Conservation (phyloP, 345 rosid genomes). For the Luvunga scandens region DNA sequence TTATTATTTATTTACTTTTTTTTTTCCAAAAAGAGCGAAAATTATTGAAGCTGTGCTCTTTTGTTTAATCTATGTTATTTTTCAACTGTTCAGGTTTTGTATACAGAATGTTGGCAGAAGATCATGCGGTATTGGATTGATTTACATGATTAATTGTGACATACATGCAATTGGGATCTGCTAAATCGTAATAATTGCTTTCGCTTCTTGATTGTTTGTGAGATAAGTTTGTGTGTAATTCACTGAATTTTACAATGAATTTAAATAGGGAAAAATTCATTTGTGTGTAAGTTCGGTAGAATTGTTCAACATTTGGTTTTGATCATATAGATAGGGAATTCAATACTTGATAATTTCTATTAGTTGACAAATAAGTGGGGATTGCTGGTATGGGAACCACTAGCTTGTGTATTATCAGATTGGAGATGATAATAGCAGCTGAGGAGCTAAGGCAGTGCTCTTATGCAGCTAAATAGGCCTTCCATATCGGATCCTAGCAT, state of each 20-base stretch:
- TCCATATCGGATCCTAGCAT: conserved; percentile 15
- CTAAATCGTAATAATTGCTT: background rate
- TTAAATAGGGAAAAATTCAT: background rate
- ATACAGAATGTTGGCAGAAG: conserved; percentile 11
- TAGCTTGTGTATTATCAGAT: background rate
- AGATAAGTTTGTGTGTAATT: background rate
- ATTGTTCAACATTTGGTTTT: conserved; percentile 14
- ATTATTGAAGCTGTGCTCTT: background rate
- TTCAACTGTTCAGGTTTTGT: conserved; percentile 16
- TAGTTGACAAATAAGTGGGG: background rate
- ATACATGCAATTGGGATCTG: conserved; percentile 19
- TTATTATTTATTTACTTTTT: background rate
- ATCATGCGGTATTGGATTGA: conserved; percentile 13
- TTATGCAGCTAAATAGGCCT: conserved; percentile 15
- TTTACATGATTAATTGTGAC: conserved; percentile 15
- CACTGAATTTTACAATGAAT: background rate
- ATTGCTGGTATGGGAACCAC: conserved; percentile 10
- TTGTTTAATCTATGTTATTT: background rate
- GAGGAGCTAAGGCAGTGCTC: conserved; percentile 9
- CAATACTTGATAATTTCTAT: background rate
- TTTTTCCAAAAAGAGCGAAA: too few relatives aligned
- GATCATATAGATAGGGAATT: conserved; percentile 3
- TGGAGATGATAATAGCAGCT: conserved; percentile 17
- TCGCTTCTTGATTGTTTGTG: background rate
- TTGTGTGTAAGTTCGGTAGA: conserved; percentile 11